Evolutionary conservation across 2,329 filamentous ascomycete genomes (phyloP).

Genomic region (Stagonosporopsis vannaccii): DNA sequence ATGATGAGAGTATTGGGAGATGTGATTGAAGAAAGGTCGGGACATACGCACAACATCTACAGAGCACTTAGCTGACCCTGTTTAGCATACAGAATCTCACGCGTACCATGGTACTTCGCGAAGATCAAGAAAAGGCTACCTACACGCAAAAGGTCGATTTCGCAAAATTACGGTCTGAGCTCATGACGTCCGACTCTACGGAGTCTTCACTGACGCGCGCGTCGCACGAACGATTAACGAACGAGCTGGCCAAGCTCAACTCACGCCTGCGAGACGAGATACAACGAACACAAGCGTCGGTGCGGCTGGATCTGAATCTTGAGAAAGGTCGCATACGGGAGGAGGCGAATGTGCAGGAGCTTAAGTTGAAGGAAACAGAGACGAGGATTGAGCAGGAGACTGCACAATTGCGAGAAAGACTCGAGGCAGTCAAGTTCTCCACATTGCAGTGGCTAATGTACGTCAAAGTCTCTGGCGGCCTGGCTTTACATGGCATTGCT

Average conservation of each 20-base stretch:
- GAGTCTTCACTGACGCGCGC: conserved; percentile 88
- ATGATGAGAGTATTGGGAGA: conserved; percentile 98
- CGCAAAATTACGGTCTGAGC: conserved; percentile 92
- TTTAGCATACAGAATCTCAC: conserved; percentile 92
- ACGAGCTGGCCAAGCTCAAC: conserved; percentile 93
- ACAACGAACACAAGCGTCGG: conserved; percentile 89
- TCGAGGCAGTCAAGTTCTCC: conserved; percentile 97
- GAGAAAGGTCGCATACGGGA: conserved; percentile 97
- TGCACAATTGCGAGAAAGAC: conserved; percentile 84
- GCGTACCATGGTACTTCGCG: conserved; percentile 95
- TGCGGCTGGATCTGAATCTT: conserved; percentile 89
- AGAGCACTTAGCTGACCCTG: background rate
- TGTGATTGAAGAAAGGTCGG: conserved; percentile 90
- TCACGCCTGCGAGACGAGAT: conserved; percentile 92
- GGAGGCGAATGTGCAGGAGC: conserved; percentile 93
- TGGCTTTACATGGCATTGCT: conserved; percentile 21
- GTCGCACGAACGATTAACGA: conserved; percentile 89
- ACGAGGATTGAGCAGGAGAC: conserved; percentile 98
- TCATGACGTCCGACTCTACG: conserved; percentile 88
- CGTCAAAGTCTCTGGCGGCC: conserved; percentile 51
- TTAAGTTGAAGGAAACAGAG: conserved; percentile 99
- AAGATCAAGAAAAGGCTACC: conserved; percentile 83
- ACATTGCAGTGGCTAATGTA: conserved; percentile 98
- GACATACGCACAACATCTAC: background rate
- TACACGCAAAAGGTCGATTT: conserved; percentile 95